Evolutionary conservation across 139 green algal species (phyloP), one percentile per base, ranked within the genome.

Genomic region (Micractinium sp.): DNA sequence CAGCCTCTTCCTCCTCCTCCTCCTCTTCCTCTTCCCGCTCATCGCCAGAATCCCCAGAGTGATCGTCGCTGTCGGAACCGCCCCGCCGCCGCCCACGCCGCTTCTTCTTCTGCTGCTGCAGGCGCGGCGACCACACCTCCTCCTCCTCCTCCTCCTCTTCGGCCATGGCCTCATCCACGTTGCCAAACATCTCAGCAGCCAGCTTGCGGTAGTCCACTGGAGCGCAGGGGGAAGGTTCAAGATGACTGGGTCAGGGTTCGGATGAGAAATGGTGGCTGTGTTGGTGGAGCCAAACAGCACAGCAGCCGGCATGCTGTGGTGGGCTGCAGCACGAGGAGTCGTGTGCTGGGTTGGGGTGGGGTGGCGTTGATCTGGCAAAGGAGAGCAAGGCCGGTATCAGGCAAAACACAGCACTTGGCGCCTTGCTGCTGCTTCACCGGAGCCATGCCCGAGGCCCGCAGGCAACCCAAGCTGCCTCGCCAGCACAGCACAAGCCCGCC

Each of bases 121-220:
- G 63, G 41, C 79, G 84, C 3, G 88, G 88, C 29, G 74, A 87
- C 89, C 89, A 92, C 33, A 81, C 81, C 23, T 91, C 90, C 9
- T 91, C 85, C 47, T 93, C 79, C 41, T 94, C 92, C 56, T 93
- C 94, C 19, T 88, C 86, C 25, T 89, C 93, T 35, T 85, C 92
- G 25, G 41, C 83, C 27, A 67, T 67, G 0, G 31, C 38, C 38
- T 69, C 83, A 19, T 87, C 83, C 38, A 47, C 67, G 2, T 66
- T 27, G 3, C 83, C 83, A 66, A 87, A 87, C 83, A 87, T 87
- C 39, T 87, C 83, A 25, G 83, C 31, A 2, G 83, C 83, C 4
- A 87, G 83, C 83, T 67, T 39, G 66, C 83, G 83, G 67, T 87
- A 87, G 66, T 87, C 83, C 0, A 87, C 83, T 80, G 82, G 60